These are phyloP conservation scores for Solanum pimpinellifolium DNA, from an alignment of 257 asterid genomes.

Conservation along the genomic window DNA sequence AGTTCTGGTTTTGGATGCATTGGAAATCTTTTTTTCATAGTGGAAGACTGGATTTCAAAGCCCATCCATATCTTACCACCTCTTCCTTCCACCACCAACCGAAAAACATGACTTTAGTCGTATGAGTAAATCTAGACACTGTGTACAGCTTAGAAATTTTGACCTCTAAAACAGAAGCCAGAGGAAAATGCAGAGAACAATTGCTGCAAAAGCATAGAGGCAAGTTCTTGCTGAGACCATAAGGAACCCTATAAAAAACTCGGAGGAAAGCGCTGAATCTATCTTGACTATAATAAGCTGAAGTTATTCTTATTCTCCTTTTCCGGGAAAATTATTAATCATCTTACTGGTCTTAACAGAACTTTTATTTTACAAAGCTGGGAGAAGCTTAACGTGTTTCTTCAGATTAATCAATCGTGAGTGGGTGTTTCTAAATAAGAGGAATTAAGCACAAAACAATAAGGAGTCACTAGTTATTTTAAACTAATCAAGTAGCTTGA, in stretches of 20 bases:
- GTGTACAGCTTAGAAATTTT: neutral
- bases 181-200: neutral
- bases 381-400: neutral
- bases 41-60: conserved; percentile 52
- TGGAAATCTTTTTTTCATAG: conserved; percentile 37
- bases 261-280: neutral
- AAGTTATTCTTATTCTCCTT: neutral
- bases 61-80: conserved; percentile 43
- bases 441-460: neutral
- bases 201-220: neutral
- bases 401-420: neutral
- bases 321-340: neutral
- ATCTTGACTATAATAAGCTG: neutral
- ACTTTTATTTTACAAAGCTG: neutral
- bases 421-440: neutral
- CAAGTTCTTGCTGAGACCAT: neutral
- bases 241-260: neutral
- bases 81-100: conserved; percentile 42
- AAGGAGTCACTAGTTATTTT: neutral
- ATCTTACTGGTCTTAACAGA: neutral
- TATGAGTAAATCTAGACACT: neutral
- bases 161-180: neutral
- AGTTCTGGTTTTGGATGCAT: conserved; percentile 32
- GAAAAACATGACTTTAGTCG: conserved; percentile 10
- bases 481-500: neutral